phyloP scores from a whole-genome alignment of 1,284 basidiomycete genomes.

The Rhizoctonia solani region DNA sequence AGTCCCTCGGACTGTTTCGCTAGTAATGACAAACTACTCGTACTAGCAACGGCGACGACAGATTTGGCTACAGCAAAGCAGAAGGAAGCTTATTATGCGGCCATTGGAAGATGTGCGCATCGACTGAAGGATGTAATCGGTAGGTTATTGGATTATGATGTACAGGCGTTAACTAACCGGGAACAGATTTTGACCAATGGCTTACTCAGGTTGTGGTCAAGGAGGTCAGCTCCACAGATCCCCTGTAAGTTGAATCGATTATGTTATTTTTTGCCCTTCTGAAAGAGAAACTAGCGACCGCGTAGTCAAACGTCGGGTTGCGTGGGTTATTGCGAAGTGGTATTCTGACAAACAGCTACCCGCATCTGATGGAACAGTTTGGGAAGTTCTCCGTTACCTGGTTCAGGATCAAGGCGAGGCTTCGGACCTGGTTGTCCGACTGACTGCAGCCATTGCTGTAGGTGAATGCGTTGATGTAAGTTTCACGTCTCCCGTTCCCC shows the following conservation, averaged over 20 bases:
- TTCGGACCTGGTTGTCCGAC: slow-evolving; percentile 78
- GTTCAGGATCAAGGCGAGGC: slow-evolving; percentile 68
- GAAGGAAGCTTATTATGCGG: slow-evolving; percentile 87
- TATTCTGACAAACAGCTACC: slow-evolving; percentile 64
- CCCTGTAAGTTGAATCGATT: slow-evolving; percentile 52
- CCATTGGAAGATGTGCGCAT: slow-evolving; percentile 77
- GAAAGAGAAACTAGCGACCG: slow-evolving; percentile 62
- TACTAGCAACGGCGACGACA: slow-evolving; percentile 46
- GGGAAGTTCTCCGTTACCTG: slow-evolving; percentile 79
- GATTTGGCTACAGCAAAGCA: slow-evolving; percentile 70
- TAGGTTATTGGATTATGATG: background rate
- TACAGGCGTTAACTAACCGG: background rate
- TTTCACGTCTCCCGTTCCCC: slow-evolving; percentile 31
- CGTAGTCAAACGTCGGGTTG: slow-evolving; percentile 85
- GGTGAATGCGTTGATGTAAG: slow-evolving; percentile 82
- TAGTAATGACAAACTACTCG: background rate
- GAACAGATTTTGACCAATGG: slow-evolving; percentile 65
- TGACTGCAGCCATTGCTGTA: slow-evolving; percentile 77
- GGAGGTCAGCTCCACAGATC: slow-evolving; percentile 62
- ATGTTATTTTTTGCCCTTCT: background rate
- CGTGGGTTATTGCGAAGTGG: slow-evolving; percentile 89
- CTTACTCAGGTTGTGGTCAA: slow-evolving; percentile 58
- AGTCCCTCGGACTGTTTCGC: slow-evolving; percentile 39
- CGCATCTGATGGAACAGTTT: slow-evolving; percentile 66
- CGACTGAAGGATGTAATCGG: slow-evolving; percentile 63